Conservation (phyloP, 352 stramenopile genomes). For the Phytophthora colocasiae region DNA sequence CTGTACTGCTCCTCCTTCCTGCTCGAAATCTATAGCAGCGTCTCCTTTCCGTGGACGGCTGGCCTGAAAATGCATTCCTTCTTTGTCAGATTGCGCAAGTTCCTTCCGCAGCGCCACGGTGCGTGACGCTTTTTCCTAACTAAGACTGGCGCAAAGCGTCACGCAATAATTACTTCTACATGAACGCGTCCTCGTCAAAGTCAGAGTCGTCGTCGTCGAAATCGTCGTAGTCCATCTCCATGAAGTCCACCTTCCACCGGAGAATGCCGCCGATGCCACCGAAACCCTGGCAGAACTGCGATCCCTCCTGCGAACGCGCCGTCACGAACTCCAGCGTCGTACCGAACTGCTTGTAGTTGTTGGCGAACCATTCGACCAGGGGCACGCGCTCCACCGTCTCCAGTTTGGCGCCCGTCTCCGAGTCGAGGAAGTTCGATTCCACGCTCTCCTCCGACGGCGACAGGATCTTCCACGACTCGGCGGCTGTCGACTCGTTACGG, state of each 20-base stretch:
- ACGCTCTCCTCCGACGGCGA: conserved; percentile 92
- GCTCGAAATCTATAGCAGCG: conserved; percentile 37
- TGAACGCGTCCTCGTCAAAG: conserved; percentile 88
- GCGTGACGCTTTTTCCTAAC: conserved; percentile 41
- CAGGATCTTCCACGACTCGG: conserved; percentile 86
- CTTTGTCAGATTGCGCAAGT: conserved; percentile 36
- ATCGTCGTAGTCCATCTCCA: conserved; percentile 96
- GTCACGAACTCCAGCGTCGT: conserved; percentile 99
- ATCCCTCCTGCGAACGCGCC: conserved; percentile 97
- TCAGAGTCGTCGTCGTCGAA: conserved; percentile 90
- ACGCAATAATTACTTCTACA: conserved; percentile 85
- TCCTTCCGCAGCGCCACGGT: conserved; percentile 44
- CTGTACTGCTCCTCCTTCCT: conserved; percentile 22
- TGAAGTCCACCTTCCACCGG: conserved; percentile 99
- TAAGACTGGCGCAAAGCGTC: conserved; percentile 39
- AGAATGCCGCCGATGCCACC: conserved; percentile 99
- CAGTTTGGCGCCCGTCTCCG: conserved; percentile 95
- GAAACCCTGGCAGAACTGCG: conserved; percentile 99
- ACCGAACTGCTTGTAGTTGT: conserved; percentile 99
- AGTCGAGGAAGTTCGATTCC: conserved; percentile 96
- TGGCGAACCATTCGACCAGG: conserved; percentile 99
- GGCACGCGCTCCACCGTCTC: conserved; percentile 97
- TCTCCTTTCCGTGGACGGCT: conserved; percentile 8
- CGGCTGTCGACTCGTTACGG: conserved; percentile 93
- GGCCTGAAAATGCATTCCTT: conserved; percentile 28